Evolutionary conservation across 2,329 filamentous ascomycete species (phyloP).

Genomic region (Amphichorda felina): DNA sequence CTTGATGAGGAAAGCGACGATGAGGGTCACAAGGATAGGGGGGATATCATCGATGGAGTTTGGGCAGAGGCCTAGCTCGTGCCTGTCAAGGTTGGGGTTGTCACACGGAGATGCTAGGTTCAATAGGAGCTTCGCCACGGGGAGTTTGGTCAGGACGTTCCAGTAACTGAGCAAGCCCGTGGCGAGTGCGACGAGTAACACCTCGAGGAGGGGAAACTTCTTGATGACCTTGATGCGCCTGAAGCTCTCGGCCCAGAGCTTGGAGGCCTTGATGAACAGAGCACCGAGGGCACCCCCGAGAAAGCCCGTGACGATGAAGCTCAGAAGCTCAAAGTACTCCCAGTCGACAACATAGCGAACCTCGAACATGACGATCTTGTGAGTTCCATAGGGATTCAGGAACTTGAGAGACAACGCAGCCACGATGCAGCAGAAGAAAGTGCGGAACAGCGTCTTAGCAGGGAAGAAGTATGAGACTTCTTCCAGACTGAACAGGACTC

Average conservation of each 20-base stretch:
- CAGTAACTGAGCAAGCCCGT: conserved; percentile 85
- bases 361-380: conserved; percentile 94
- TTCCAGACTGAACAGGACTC: conserved; percentile 85
- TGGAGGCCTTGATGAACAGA: conserved; percentile 91
- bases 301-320: conserved; percentile 77
- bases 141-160: conserved; percentile 81
- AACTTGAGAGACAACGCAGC: conserved; percentile 89
- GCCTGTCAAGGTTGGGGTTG: conserved; percentile 48
- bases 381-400: conserved; percentile 87
- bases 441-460: conserved; percentile 91
- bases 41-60: conserved; percentile 63
- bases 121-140: conserved; percentile 81
- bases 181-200: conserved; percentile 72
- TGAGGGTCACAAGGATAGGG: conserved; percentile 57
- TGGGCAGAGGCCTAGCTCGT: conserved; percentile 68
- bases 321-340: conserved; percentile 81
- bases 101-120: conserved; percentile 86
- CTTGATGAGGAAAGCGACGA: conserved; percentile 79
- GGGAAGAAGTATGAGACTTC: conserved; percentile 98
- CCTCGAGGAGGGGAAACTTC: conserved; percentile 72
- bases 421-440: conserved; percentile 95
- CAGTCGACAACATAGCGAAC: conserved; percentile 85
- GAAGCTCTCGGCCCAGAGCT: conserved; percentile 81
- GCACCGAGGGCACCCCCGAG: conserved; percentile 78
- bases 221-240: conserved; percentile 73